Conservation (phyloP, 352 stramenopile genomes). For the Pythium volutum region DNA sequence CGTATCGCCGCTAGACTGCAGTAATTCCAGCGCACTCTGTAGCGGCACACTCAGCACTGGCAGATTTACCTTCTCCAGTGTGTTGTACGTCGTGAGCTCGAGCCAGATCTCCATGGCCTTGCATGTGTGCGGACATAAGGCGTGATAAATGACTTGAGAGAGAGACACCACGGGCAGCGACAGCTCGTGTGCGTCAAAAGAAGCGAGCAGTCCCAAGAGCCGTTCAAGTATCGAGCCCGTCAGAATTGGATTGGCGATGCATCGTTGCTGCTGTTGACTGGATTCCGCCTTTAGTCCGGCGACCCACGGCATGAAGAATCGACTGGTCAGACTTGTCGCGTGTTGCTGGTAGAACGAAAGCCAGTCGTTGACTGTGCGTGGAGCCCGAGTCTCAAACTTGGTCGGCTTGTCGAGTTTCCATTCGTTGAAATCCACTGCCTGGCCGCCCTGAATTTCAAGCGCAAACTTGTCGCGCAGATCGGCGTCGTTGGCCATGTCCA, state of each 20-base stretch:
- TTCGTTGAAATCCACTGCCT: constrained; percentile 42
- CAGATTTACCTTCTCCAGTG: constrained; percentile 49
- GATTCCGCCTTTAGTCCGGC: constrained; percentile 21
- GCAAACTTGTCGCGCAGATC: constrained; percentile 40
- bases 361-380: constrained; percentile 37
- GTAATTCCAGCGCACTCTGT: constrained; percentile 50
- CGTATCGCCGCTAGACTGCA: constrained; percentile 34
- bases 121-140: constrained; percentile 31
- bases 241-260: constrained; percentile 51
- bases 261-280: background rate
- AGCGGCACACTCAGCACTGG: constrained; percentile 37
- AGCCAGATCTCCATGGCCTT: constrained; percentile 47
- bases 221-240: constrained; percentile 46
- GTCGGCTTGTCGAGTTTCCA: constrained; percentile 45
- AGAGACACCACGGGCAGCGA: constrained; percentile 46
- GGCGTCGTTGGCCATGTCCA: constrained; percentile 39
- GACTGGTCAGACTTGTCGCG: constrained; percentile 31
- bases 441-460: constrained; percentile 15
- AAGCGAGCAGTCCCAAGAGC: constrained; percentile 36
- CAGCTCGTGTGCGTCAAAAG: constrained; percentile 30
- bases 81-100: constrained; percentile 45
- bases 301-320: constrained; percentile 56
- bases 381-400: constrained; percentile 18
- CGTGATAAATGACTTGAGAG: constrained; percentile 47
- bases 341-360: constrained; percentile 46